Evolutionary conservation across 2,329 filamentous ascomycete genomes (phyloP).

Genomic region (Botrytis galanthina): DNA sequence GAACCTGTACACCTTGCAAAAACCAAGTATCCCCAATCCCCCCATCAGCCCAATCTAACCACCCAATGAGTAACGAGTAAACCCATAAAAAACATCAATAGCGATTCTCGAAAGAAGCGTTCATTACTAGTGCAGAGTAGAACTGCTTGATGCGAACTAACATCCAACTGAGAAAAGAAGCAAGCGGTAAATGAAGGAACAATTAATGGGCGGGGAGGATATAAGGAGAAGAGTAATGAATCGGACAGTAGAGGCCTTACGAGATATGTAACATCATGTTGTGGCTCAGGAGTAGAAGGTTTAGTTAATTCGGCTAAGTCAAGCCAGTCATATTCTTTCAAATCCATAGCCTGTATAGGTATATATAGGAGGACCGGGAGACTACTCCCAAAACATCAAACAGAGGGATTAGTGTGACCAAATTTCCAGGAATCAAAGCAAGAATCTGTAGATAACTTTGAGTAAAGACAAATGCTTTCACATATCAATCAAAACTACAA

Average conservation of each 20-base stretch:
- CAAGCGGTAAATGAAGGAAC: neutral
- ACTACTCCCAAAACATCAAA: neutral
- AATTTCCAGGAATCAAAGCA: neutral
- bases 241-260: neutral
- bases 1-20: too few species aligned
- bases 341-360: neutral
- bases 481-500: neutral
- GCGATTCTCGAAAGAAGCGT: too few species aligned
- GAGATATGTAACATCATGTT: neutral
- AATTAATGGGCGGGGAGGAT: neutral
- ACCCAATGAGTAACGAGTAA: too few species aligned
- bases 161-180: neutral
- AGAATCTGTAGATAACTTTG: neutral
- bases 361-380: neutral
- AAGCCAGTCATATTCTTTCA: neutral
- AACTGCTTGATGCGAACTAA: neutral
- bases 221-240: neutral
- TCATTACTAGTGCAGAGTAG: accelerated
- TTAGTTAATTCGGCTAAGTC: neutral
- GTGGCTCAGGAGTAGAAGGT: neutral
- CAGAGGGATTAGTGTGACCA: neutral
- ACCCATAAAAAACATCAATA: too few species aligned
- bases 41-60: too few species aligned
- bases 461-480: neutral
- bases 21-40: too few species aligned